A percentile compares a stretch with the other conserved stretches of the same genome.
Conservation (phyloP, 441 rosid genomes). For the Gossypium schwendimanii region DNA sequence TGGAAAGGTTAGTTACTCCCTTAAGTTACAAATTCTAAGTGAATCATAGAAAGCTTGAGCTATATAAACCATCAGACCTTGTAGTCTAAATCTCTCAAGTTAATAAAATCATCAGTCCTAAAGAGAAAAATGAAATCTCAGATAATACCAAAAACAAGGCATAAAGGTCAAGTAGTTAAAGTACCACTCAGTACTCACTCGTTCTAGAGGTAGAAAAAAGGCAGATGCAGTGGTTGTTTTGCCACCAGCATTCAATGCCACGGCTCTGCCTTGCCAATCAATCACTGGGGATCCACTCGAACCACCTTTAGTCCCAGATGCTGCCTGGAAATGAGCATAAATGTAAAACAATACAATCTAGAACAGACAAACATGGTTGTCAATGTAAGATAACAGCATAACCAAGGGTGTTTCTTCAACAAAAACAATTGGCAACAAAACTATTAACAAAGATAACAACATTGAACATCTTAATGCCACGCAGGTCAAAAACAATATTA, state of each 20-base stretch:
- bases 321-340: slow-evolving; percentile 54
- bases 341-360: slow-evolving; percentile 1
- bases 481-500: background rate
- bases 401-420: background rate
- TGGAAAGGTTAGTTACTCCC: background rate
- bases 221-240: slow-evolving; percentile 86
- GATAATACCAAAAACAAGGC: slow-evolving; percentile 6
- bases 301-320: slow-evolving; percentile 95
- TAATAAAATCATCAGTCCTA: background rate
- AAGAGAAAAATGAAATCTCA: background rate
- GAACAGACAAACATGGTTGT: background rate
- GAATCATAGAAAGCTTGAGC: background rate
- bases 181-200: slow-evolving; percentile 57
- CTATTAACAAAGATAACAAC: background rate
- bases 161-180: slow-evolving; percentile 9
- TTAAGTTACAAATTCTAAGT: background rate
- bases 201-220: slow-evolving; percentile 77
- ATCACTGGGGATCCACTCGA: slow-evolving; percentile 99
- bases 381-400: slow-evolving; percentile 4
- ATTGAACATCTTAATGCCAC: background rate
- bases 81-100: background rate
- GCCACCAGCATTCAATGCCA: slow-evolving; percentile 97
- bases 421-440: background rate
- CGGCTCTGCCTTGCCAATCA: slow-evolving; percentile 92
- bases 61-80: background rate